Conservation (phyloP, 305 asterid genomes). For the Fraxinus baroniana region DNA sequence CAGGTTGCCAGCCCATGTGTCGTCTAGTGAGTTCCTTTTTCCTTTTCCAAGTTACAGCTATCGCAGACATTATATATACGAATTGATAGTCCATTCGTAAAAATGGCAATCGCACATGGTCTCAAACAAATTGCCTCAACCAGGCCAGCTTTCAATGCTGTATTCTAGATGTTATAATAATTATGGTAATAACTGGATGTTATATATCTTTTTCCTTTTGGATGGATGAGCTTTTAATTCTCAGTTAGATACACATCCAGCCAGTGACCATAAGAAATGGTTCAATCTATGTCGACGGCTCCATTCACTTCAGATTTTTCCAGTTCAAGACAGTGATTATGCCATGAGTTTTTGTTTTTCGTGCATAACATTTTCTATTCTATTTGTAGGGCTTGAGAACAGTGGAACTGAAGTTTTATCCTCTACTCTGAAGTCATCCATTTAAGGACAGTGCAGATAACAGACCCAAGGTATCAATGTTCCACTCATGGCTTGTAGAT, state of each 20-base stretch:
- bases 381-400: conserved; percentile 39
- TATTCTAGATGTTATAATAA: neutral
- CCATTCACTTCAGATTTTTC: neutral
- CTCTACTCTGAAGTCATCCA: conserved; percentile 29
- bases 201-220: neutral
- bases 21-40: conserved; percentile 44
- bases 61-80: neutral
- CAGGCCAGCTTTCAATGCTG: neutral
- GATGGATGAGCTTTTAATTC: neutral
- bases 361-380: neutral
- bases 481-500: neutral
- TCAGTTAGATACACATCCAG: neutral
- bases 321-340: neutral
- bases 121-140: neutral
- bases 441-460: conserved; percentile 21
- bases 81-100: neutral
- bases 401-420: conserved; percentile 25
- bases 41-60: neutral
- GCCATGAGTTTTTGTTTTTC: neutral
- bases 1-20: conserved; percentile 60
- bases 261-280: neutral
- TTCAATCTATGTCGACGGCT: neutral
- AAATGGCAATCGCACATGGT: neutral
- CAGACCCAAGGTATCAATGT: neutral
- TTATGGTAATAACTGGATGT: neutral